Evolutionary conservation across 345 rosid genomes (phyloP).

Genomic region (Microcos paniculata): DNA sequence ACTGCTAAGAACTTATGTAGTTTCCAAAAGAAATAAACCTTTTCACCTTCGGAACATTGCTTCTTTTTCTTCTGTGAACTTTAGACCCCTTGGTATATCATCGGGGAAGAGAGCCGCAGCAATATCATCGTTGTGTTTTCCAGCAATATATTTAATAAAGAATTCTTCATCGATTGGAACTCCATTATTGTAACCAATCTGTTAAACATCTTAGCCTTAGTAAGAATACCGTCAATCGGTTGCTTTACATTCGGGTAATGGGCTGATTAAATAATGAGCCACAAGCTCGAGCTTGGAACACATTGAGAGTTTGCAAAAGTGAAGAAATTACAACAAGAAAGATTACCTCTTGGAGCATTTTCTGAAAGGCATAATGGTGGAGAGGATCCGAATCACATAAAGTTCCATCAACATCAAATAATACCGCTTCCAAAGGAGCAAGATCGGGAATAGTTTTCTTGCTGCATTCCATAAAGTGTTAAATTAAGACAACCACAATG

Average conservation of each 20-base stretch:
- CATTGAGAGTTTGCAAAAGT: too few relatives aligned
- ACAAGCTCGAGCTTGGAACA: too few relatives aligned
- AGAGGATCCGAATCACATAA: slow-evolving; percentile 96
- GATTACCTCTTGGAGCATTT: slow-evolving; percentile 78
- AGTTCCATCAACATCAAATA: slow-evolving; percentile 96
- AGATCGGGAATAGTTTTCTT: slow-evolving; percentile 46
- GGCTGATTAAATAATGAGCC: too few relatives aligned
- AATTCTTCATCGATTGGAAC: slow-evolving; percentile 80
- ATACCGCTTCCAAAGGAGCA: slow-evolving; percentile 75
- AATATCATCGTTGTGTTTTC: slow-evolving; percentile 77
- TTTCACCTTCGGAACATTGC: slow-evolving; percentile 68
- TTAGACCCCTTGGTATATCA: slow-evolving; percentile 60
- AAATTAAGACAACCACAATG: not conserved
- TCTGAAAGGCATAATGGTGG: slow-evolving; percentile 60
- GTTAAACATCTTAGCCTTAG: slow-evolving; percentile 19
- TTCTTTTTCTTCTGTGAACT: slow-evolving; percentile 79
- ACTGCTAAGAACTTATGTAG: not conserved
- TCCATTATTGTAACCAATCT: slow-evolving; percentile 90
- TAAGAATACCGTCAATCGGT: not conserved
- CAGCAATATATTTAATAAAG: slow-evolving; percentile 66
- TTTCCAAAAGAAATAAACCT: not conserved
- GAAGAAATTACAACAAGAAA: too few relatives aligned
- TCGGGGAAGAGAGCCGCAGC: slow-evolving; percentile 63
- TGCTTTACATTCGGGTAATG: not conserved
- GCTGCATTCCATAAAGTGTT: slow-evolving; percentile 38